Evolutionary conservation across 2,329 filamentous ascomycete genomes (phyloP).

Genomic region (Clathrospora elynae): DNA sequence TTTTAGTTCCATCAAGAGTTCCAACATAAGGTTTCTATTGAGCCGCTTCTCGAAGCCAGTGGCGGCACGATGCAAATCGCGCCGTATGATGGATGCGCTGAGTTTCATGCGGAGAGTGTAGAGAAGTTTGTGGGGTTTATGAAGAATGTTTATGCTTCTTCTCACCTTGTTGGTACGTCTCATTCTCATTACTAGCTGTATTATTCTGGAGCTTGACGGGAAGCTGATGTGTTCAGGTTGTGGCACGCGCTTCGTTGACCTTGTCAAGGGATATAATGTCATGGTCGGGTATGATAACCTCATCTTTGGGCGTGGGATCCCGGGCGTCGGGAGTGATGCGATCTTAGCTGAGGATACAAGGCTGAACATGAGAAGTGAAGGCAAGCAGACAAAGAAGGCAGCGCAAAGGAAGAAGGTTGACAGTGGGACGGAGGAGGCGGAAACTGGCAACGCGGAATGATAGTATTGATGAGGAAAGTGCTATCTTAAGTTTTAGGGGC

Average conservation of each 20-base stretch:
- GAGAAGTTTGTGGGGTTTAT: constrained; percentile 17
- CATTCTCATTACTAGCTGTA: background rate
- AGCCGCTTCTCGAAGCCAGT: constrained; percentile 11
- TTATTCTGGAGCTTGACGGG: background rate
- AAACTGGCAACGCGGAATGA: no score
- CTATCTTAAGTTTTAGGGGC: no score
- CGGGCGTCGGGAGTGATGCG: constrained; percentile 7
- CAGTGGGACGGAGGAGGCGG: background rate
- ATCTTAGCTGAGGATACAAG: constrained; percentile 7
- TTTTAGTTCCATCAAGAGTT: constrained; percentile 15
- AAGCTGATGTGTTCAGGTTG: constrained; percentile 8
- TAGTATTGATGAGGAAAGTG: no score
- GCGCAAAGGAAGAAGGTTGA: background rate
- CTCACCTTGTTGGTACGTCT: constrained; percentile 17
- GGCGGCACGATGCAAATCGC: constrained; percentile 12
- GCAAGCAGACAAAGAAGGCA: background rate
- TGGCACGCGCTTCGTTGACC: constrained; percentile 16
- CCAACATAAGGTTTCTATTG: constrained; percentile 6
- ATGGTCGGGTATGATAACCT: constrained; percentile 22
- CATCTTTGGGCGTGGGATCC: constrained; percentile 8
- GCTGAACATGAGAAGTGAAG: constrained; percentile 7
- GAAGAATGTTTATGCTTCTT: constrained; percentile 12
- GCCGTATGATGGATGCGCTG: constrained; percentile 17
- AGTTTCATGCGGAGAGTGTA: constrained; percentile 15
- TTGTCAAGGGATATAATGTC: constrained; percentile 12